phyloP scores from a whole-genome alignment of 257 asterid species.

The Solanum verrucosum region DNA sequence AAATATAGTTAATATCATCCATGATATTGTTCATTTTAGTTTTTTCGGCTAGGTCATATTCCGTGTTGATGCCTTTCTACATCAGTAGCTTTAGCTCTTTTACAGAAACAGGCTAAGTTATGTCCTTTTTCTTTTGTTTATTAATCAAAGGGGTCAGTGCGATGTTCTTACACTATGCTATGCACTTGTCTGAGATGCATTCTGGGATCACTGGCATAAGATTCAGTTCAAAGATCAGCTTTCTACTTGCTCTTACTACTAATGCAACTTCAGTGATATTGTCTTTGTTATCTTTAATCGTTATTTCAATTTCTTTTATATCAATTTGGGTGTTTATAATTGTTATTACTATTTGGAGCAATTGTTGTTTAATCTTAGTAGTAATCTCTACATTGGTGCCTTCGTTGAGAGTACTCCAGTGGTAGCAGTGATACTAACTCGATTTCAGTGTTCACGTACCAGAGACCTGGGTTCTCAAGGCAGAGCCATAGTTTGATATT shows the following conservation, averaged over 20 bases:
- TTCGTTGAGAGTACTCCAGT: no score
- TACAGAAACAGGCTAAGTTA: background rate
- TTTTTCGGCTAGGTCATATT: background rate
- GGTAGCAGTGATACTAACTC: no score
- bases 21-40: background rate
- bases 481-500: background rate
- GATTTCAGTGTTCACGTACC: background rate
- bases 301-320: background rate
- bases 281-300: background rate
- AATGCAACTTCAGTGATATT: background rate
- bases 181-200: background rate
- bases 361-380: background rate
- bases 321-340: background rate
- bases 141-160: background rate
- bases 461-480: background rate
- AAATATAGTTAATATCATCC: background rate
- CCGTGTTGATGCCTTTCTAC: background rate
- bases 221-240: background rate
- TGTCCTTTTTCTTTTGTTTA: background rate
- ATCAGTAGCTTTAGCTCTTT: background rate
- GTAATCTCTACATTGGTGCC: background rate
- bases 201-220: background rate
- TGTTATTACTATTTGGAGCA: background rate
- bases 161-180: background rate
- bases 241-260: background rate